Conservation (phyloP, 495 filamentous ascomycete species). For the Cercophora newfieldiana region DNA sequence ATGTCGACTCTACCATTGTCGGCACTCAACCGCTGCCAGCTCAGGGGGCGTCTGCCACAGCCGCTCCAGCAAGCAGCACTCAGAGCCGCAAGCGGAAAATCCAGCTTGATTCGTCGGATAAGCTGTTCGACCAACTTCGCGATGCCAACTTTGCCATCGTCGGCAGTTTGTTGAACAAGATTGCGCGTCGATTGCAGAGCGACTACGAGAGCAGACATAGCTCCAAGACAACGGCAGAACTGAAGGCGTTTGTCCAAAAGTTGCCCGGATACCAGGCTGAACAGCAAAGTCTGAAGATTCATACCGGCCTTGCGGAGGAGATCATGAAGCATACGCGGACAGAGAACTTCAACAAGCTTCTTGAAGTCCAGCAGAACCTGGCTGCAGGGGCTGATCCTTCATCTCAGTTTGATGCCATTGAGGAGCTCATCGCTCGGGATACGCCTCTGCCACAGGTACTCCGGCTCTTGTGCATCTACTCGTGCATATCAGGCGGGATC, state of each 20-base stretch:
- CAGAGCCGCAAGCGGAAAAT: conserved; percentile 79
- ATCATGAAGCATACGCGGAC: conserved; percentile 88
- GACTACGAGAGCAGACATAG: conserved; percentile 88
- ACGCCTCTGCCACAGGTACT: conserved; percentile 76
- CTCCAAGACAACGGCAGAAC: conserved; percentile 84
- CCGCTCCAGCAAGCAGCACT: conserved; percentile 32
- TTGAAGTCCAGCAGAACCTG: conserved; percentile 95
- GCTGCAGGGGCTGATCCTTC: conserved; percentile 88
- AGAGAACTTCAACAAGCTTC: conserved; percentile 79
- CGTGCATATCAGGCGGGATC: conserved; percentile 83
- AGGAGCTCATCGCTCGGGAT: conserved; percentile 88
- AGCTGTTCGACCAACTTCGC: conserved; percentile 82
- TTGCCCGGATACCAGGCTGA: conserved; percentile 91
- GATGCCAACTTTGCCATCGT: conserved; percentile 96
- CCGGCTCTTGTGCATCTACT: conserved; percentile 85
- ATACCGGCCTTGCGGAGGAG: conserved; percentile 90
- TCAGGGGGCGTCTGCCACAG: conserved; percentile 47
- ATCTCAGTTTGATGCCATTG: conserved; percentile 84
- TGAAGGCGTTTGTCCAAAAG: conserved; percentile 89
- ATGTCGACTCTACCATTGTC: conserved; percentile 89
- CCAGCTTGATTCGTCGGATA: conserved; percentile 83
- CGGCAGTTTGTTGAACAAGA: conserved; percentile 81
- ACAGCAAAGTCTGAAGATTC: conserved; percentile 85
- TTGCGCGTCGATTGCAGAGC: conserved; percentile 78
- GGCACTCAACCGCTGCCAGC: conserved; percentile 60